Conservation (phyloP, 1,139 yeast species). For the Arxiozyma slooffiae region DNA sequence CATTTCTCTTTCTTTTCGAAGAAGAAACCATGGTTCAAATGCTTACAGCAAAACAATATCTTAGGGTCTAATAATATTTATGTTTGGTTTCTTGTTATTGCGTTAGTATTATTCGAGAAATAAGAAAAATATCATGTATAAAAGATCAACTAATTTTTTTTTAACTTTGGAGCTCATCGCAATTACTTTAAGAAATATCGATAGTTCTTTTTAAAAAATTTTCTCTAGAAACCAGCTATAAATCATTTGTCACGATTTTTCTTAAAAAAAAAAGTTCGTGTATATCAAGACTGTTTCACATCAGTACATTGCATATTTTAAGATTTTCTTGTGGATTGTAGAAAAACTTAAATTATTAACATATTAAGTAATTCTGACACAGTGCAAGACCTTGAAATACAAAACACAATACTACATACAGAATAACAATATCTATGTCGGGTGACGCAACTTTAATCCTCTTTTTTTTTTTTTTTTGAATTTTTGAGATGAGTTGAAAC, state of each 20-base stretch:
- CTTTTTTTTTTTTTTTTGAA: too few species aligned
- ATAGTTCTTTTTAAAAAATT: not conserved
- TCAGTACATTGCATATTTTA: not conserved
- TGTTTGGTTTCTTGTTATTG: conserved; percentile 97
- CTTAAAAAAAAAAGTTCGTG: too few species aligned
- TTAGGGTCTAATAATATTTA: conserved; percentile 98
- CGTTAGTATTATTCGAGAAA: conserved; percentile 48
- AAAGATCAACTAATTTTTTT: not conserved
- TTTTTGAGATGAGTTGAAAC: too few species aligned
- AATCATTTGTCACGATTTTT: not conserved
- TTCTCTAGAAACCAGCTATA: not conserved
- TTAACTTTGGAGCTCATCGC: not conserved
- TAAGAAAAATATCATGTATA: too few species aligned
- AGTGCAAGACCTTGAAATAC: not conserved
- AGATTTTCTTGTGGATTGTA: not conserved
- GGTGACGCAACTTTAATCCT: too few species aligned
- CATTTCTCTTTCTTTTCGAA: conserved; percentile 33
- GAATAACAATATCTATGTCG: not conserved
- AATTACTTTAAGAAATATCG: not conserved
- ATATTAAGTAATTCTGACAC: too few species aligned
- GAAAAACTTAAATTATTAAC: not conserved
- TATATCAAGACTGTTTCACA: not conserved
- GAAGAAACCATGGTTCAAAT: conserved; percentile 11
- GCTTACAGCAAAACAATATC: conserved; percentile 84
- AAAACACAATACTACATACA: too few species aligned